Evolutionary conservation across 139 green algal genomes (phyloP), one percentile per base, ranked within the genome.

Genomic region (Deuterostichococcus epilithicus): DNA sequence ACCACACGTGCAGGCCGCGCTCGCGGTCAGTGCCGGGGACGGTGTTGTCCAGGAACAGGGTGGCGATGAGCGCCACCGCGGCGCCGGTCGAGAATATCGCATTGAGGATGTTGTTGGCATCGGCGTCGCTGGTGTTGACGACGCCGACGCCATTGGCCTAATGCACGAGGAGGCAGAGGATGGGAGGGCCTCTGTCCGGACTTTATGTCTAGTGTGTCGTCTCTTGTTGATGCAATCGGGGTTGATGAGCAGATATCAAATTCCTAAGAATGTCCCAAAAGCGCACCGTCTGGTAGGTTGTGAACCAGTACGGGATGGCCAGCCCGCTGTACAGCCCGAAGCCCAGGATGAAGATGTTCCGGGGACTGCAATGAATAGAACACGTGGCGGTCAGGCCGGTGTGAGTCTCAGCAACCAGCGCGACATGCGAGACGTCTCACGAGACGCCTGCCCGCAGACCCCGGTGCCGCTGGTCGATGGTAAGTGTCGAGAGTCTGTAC

Each of bases 261-360:
- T n/a, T n/a, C n/a, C n/a, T n/a, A n/a, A n/a, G n/a, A n/a, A n/a
- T n/a, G n/a, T n/a, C n/a, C n/a, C n/a, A n/a, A n/a, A n/a, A n/a
- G n/a, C n/a, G n/a, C n/a, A n/a, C n/a, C 52, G 52, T 63, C 52
- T 63, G 52, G 77, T 90, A 91, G 22, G 67, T 30, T 0, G 73
- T 63, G 52, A 94, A 93, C 79, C 87, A 94, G 36, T 82, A 70
- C 10, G 86, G 78, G 3, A 94, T 78, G 25, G 77, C 84, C 0
- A 92, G 83, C 66, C 80, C 80, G 77, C 86, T 89, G 81, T 87
- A 92, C 58, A 92, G 70, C 25, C 74, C 75, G 52, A 87, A 89
- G 45, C 83, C 83, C 18, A 89, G 72, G 39, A 92, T 88, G 83
- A 92, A 86, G 15, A 92, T 84, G 83, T 93, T 93, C 72, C 87